A percentile compares a stretch with the other conserved stretches of the same genome.
phyloP scores from a whole-genome alignment of 495 filamentous ascomycete species.

The Opeltia flavorubescens region DNA sequence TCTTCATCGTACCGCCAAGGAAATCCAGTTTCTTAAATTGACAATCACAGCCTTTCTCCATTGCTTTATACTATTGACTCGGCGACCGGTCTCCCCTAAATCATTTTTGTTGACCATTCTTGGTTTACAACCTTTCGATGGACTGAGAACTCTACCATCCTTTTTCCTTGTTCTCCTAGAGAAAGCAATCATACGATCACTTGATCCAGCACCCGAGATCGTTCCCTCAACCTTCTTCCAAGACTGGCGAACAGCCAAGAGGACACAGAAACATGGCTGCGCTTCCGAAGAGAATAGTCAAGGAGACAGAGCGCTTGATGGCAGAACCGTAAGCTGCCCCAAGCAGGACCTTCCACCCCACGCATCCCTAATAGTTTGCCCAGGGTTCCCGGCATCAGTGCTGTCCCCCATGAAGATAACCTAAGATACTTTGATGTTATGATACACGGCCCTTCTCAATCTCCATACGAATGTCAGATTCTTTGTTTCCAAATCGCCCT shows the following conservation, averaged over 20 bases:
- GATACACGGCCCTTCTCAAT: constrained; percentile 87
- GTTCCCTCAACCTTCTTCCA: neutral
- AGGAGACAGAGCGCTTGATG: constrained; percentile 96
- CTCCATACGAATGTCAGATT: constrained; percentile 72
- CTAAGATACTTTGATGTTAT: constrained; percentile 95
- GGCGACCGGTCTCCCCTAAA: no score
- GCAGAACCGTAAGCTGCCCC: constrained; percentile 94
- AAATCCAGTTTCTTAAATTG: neutral
- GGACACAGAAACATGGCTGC: constrained; percentile 40
- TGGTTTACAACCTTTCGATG: neutral
- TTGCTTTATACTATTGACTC: neutral
- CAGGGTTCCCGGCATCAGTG: constrained; percentile 92
- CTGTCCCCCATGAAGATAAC: constrained; percentile 96
- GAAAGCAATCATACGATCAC: no score
- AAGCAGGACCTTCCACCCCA: neutral
- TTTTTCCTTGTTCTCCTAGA: neutral
- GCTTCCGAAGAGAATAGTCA: constrained; percentile 90
- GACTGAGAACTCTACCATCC: neutral
- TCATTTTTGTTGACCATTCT: no score
- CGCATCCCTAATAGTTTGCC: neutral
- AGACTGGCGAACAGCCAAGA: neutral
- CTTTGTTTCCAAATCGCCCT: neutral
- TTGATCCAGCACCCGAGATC: no score
- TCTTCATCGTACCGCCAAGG: no score
- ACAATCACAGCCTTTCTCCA: neutral